Base-by-base conservation (phyloP, 1,284 basidiomycete species). In the Tilletia setariae region DNA sequence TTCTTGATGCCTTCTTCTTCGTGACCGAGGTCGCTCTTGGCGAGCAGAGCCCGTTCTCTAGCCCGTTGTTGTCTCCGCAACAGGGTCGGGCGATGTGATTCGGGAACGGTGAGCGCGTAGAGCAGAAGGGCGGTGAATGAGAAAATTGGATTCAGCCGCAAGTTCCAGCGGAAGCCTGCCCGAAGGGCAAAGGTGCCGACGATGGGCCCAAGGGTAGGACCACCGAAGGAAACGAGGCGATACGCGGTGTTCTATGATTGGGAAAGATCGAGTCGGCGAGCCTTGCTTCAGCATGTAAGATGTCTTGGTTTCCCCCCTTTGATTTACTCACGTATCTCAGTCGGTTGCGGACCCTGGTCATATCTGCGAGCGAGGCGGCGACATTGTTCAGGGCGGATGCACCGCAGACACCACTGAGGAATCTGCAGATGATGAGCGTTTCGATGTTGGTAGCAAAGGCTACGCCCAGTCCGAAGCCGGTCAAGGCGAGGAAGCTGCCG, bases 291-390 rank as follows among this genome's bases (percentile, higher is more conserved):
- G n/a, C n/a, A n/a, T n/a, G n/a, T n/a, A n/a, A n/a, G n/a, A n/a
- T n/a, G n/a, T n/a, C n/a, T n/a, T n/a, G n/a, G n/a, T n/a, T n/a
- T n/a, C n/a, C n/a, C n/a, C n/a, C n/a, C n/a, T n/a, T n/a, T n/a
- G n/a, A n/a, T n/a, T n/a, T 49, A 61, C 56, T 61, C 56, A 61
- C 56, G 23, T 65, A 72, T 16, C 69, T 64, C 21, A 62, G 64
- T 1, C 71, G 64, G n/a, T 70, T 63, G 21, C 69, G 71, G n/a
- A 68, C 67, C 6, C 65, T 68, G 3, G 69, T 70, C 69, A 72
- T 70, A 40, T 72, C 71, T 6, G 63, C 53, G 25, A 72, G 68
- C n/a, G 69, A 68, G 16, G 67, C 69, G 13, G 69, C 69, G 19
- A 72, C 65, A 23, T 72, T 72, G 49, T 44, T 56, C 46, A 72